phyloP scores from a whole-genome alignment of 768 basidiomycete species.

The Wakefieldia striispora region DNA sequence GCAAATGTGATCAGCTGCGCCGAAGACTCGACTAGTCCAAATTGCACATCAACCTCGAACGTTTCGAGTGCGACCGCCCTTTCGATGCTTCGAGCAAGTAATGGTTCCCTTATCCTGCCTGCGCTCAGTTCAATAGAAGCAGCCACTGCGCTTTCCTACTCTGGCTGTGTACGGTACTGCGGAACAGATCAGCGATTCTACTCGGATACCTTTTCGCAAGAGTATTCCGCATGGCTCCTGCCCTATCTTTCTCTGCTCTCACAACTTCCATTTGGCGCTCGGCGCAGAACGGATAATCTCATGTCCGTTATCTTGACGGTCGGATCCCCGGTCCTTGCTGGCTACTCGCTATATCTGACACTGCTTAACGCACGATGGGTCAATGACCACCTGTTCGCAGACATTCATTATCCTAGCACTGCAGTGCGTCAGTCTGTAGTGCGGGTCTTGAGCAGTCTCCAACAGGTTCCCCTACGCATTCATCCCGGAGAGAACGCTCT shows the following conservation, averaged over 20 bases:
- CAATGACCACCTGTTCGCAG: conserved; percentile 30
- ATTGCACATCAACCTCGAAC: conserved; percentile 1
- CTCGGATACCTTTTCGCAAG: conserved; percentile 33
- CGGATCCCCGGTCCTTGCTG: conserved; percentile 45
- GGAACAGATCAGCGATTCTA: too few relatives aligned
- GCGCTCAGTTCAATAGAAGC: neutral
- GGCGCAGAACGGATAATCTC: conserved; percentile 38
- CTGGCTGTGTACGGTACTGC: neutral
- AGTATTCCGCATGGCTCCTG: conserved; percentile 45
- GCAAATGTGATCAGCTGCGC: neutral
- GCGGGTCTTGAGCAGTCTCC: conserved; percentile 37
- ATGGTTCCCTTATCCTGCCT: neutral
- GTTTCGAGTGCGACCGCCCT: conserved; percentile 11
- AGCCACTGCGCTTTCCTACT: conserved; percentile 10
- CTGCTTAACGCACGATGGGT: conserved; percentile 47
- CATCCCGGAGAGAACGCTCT: conserved; percentile 23
- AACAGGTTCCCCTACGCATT: conserved; percentile 40
- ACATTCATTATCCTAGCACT: conserved; percentile 24
- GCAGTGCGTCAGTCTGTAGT: conserved; percentile 22
- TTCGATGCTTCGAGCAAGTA: conserved; percentile 12
- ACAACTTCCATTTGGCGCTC: conserved; percentile 47
- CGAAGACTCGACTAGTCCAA: neutral
- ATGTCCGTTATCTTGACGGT: conserved; percentile 43
- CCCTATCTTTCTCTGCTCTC: conserved; percentile 50
- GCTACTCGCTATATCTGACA: conserved; percentile 45